A percentile compares a stretch with the other conserved stretches of the same genome.
These are phyloP conservation scores for Hymenoscyphus repandus DNA, from an alignment of 2,329 filamentous ascomycete species.

Conservation along the genomic window DNA sequence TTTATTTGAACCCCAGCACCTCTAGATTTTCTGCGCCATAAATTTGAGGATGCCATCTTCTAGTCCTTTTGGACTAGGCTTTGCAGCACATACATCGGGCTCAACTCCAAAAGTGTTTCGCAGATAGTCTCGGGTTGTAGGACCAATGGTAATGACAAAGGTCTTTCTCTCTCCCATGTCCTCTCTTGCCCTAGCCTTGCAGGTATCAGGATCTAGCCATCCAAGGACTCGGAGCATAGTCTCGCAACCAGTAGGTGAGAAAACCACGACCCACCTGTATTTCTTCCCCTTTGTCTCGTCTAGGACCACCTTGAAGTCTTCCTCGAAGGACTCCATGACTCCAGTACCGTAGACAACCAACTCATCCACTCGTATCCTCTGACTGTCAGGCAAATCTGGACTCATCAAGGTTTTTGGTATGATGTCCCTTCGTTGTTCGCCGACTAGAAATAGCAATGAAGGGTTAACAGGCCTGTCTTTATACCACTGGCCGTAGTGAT, in stretches of 20 bases:
- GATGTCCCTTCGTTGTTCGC: slow-evolving; percentile 82
- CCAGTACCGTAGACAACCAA: slow-evolving; percentile 81
- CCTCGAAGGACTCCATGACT: slow-evolving; percentile 72
- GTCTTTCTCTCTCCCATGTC: slow-evolving; percentile 38
- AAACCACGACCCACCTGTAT: slow-evolving; percentile 69
- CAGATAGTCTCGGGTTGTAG: slow-evolving; percentile 80
- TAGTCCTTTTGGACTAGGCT: slow-evolving; percentile 77
- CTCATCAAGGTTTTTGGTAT: slow-evolving; percentile 77
- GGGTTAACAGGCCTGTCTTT: slow-evolving; percentile 40
- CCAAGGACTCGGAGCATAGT: slow-evolving; percentile 51
- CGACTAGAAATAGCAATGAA: slow-evolving; percentile 78
- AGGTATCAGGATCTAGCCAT: slow-evolving; percentile 43
- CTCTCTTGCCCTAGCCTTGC: slow-evolving; percentile 30
- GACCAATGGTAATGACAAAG: slow-evolving; percentile 82
- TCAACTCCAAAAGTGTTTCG: slow-evolving; percentile 57
- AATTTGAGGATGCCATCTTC: slow-evolving; percentile 55
- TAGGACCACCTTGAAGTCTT: slow-evolving; percentile 55
- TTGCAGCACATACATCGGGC: slow-evolving; percentile 75
- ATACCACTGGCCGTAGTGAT: slow-evolving; percentile 63
- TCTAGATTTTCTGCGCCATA: slow-evolving; percentile 6
- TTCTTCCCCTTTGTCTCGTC: slow-evolving; percentile 36
- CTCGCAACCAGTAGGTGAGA: slow-evolving; percentile 62
- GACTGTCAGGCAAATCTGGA: slow-evolving; percentile 39
- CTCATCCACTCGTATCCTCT: slow-evolving; percentile 66
- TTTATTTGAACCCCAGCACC: not conserved